phyloP scores from a whole-genome alignment of 371 early-diverging fungal species.

The Haplosporangium sp. region DNA sequence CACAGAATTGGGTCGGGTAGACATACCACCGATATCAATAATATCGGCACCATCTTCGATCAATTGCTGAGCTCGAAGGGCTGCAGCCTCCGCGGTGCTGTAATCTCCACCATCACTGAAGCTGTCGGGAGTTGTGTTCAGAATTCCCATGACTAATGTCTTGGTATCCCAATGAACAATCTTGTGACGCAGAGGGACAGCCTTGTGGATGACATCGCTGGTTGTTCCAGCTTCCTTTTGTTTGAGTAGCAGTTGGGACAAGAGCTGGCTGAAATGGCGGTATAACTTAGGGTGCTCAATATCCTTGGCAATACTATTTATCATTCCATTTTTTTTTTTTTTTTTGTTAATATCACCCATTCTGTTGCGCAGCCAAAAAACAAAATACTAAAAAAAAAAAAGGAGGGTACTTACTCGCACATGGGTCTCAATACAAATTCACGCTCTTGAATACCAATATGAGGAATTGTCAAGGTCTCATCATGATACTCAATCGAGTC shows the following conservation, averaged over 20 bases:
- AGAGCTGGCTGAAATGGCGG: slow-evolving; percentile 82
- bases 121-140: slow-evolving; percentile 97
- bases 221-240: slow-evolving; percentile 41
- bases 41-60: slow-evolving; percentile 89
- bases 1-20: slow-evolving; percentile 90
- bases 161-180: slow-evolving; percentile 71
- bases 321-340: too few species aligned
- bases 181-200: slow-evolving; percentile 29
- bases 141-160: slow-evolving; percentile 94
- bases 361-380: not conserved
- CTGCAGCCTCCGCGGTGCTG: slow-evolving; percentile 74
- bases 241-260: slow-evolving; percentile 76
- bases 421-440: slow-evolving; percentile 96
- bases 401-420: slow-evolving; percentile 75
- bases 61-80: slow-evolving; percentile 77
- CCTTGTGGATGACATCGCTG: slow-evolving; percentile 66
- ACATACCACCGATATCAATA: slow-evolving; percentile 96
- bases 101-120: slow-evolving; percentile 95
- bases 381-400: slow-evolving; percentile 7
- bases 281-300: slow-evolving; percentile 91
- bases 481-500: slow-evolving; percentile 82
- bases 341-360: too few species aligned
- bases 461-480: slow-evolving; percentile 86
- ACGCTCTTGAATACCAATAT: slow-evolving; percentile 88
- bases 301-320: slow-evolving; percentile 81